Base-by-base conservation (phyloP, 768 basidiomycete genomes). In the Pisolithus orientalis region DNA sequence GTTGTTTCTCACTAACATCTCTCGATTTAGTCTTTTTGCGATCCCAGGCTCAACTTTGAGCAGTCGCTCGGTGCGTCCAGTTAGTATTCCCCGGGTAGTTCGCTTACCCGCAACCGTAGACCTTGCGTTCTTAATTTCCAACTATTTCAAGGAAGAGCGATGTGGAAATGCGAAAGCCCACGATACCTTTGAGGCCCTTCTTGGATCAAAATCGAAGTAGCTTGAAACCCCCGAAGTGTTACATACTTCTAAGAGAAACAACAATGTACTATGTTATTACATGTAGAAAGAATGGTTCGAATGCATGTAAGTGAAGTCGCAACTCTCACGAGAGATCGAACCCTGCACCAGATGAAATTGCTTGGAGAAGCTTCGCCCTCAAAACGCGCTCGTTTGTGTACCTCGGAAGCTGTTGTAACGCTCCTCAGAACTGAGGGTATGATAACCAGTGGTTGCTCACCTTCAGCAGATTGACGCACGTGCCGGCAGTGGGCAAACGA, bases 401-500 rank as follows among this genome's bases (percentile, higher is more conserved):
- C 38, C 77, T 70, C 13, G 90, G 90, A 13, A 94, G 77, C 87
- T 90, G 54, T 6, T 49, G 39, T 27, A 17, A 29, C n/a, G 24
- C 10, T 40, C 25, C 49, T 43, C 45, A 32, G 29, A 47, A 50
- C 27, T 16, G n/a, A 24, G 27, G 64, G 13, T n/a, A 9, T 40
- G 50, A 51, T 43, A 24, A n/a, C 11, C 17, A 11, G 25, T 21
- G 5, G n/a, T 39, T 25, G 44, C 67, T 48, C 51, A 88, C 86
- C 80, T 97, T 98, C 45, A 98, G 72, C 6, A 97, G 70, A 67
- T 97, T 97, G 24, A 94, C 87, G 61, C 94, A 97, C 0, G 94
- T 92, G 53, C 92, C 90, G 4, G 86, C 77, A 0, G 85, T 86
- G 0, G 85, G 85, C 44, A 91, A 69, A 10, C 89, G 79, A 38